phyloP scores from a whole-genome alignment of 495 filamentous ascomycete species.

The Elasticomyces elasticus region DNA sequence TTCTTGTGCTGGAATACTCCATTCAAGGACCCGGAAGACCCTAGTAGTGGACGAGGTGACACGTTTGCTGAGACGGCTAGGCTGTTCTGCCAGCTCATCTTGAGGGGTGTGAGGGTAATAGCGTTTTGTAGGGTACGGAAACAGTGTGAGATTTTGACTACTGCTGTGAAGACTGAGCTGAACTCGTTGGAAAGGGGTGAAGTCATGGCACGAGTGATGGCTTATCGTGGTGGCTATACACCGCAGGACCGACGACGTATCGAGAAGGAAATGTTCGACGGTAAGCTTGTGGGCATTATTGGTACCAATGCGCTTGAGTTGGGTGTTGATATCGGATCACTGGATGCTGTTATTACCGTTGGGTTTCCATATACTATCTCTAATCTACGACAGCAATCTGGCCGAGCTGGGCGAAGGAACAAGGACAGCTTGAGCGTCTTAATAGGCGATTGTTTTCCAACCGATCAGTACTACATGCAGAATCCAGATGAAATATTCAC shows the following conservation, averaged over 20 bases:
- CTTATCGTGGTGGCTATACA: constrained; percentile 92
- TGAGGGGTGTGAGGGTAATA: constrained; percentile 86
- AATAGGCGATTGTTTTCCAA: constrained; percentile 83
- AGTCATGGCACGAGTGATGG: constrained; percentile 74
- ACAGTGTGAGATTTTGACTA: constrained; percentile 76
- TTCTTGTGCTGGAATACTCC: constrained; percentile 98
- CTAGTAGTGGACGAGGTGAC: constrained; percentile 74
- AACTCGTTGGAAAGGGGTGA: constrained; percentile 60
- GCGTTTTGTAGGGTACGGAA: constrained; percentile 83
- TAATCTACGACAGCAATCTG: constrained; percentile 89
- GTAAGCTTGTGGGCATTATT: constrained; percentile 83
- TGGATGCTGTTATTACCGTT: constrained; percentile 88
- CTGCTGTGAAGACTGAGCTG: constrained; percentile 70
- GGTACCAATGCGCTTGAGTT: constrained; percentile 89
- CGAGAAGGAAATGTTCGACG: constrained; percentile 95
- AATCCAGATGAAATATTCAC: constrained; percentile 97
- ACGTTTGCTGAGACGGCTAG: constrained; percentile 74
- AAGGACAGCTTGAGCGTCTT: constrained; percentile 89
- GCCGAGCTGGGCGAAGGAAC: constrained; percentile 82
- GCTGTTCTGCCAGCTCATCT: constrained; percentile 79
- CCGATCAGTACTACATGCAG: constrained; percentile 93
- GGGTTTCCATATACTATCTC: constrained; percentile 94
- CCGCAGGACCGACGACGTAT: constrained; percentile 85
- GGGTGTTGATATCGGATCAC: constrained; percentile 87
- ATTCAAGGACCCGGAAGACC: constrained; percentile 81